Base-by-base conservation (phyloP, 2,329 filamentous ascomycete genomes). In the Metarhizium anisopliae region DNA sequence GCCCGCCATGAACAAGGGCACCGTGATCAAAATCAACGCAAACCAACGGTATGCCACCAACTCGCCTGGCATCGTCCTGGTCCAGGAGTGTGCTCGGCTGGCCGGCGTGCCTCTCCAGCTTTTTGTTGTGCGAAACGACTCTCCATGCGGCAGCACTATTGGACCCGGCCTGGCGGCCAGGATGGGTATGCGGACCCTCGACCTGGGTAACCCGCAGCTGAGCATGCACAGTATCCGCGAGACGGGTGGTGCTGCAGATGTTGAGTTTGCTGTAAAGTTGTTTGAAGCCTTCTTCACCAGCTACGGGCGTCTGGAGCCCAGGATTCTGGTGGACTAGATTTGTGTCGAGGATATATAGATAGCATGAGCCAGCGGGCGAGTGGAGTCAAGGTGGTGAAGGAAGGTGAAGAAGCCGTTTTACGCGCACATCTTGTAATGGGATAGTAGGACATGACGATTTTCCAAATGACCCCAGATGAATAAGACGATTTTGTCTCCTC, bases 181-280 rank as follows among this genome's bases (percentile, higher is more conserved):
- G 57, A 76, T 97, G 64, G 94, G 94, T 56, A 85, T 90, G 55
- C 80, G 94, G 59, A 97, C 94, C 2, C 78, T 99, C 49, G 94
- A 99, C 73, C 74, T 97, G 56, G 93, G 93, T 10, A 97, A 96
- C 73, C 87, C 93, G 32, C 93, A 97, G 76, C 77, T 96, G 60
- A 91, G 88, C 68, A 97, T 97, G 94, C 93, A 97, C 74, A 94
- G 89, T 67, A 96, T 96, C 66, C 85, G 94, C 55, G 94, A 97
- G 78, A 96, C 90, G 47, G 89, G 89, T 29, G 94, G 94, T 43
- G 84, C 87, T 1, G 83, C 91, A 64, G 93, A 99, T 73, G 87
- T 97, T 1, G 89, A 88, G 63, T 83, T 94, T 73, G 89, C 89
- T 0, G 85, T 96, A 60, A 86, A 87, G 66, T 70, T 99, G 54